Conservation (phyloP, 2,329 filamentous ascomycete species). For the Trichoderma guizhouense region DNA sequence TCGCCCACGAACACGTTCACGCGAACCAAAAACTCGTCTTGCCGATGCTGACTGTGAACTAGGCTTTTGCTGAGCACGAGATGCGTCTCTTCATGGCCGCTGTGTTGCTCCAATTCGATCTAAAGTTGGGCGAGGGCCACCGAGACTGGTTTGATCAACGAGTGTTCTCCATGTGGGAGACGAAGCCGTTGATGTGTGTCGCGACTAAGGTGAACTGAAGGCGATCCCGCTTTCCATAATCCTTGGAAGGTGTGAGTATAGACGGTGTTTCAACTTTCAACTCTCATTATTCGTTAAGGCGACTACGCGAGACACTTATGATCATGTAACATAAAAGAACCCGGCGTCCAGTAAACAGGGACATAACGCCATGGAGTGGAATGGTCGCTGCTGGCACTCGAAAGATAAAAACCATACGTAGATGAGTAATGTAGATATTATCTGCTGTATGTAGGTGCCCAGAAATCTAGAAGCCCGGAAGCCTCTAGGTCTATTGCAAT, state of each 20-base stretch:
- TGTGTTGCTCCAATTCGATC: not conserved
- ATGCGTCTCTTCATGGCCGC: not conserved
- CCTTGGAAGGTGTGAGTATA: not conserved
- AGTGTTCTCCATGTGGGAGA: not conserved
- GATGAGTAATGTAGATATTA: not conserved
- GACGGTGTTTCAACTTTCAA: not conserved
- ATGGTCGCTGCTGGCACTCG: not conserved
- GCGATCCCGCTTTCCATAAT: not conserved
- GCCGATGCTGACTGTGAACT: not conserved
- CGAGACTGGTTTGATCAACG: not conserved
- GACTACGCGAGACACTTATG: not conserved
- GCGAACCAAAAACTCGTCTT: not conserved
- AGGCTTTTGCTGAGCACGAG: not conserved
- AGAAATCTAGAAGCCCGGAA: not conserved
- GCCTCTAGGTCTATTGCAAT: not conserved
- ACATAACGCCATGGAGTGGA: not conserved
- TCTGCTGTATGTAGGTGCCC: not conserved
- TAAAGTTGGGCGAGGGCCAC: not conserved
- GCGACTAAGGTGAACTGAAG: not conserved
- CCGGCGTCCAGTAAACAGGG: not conserved
- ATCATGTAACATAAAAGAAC: not conserved
- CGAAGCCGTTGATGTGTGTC: not conserved
- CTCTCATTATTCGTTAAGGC: not conserved
- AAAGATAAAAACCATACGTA: not conserved
- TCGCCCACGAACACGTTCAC: not conserved